These are phyloP conservation scores for Mucor circinelloides DNA, from an alignment of 371 early-diverging fungal genomes.

Conservation along the genomic window DNA sequence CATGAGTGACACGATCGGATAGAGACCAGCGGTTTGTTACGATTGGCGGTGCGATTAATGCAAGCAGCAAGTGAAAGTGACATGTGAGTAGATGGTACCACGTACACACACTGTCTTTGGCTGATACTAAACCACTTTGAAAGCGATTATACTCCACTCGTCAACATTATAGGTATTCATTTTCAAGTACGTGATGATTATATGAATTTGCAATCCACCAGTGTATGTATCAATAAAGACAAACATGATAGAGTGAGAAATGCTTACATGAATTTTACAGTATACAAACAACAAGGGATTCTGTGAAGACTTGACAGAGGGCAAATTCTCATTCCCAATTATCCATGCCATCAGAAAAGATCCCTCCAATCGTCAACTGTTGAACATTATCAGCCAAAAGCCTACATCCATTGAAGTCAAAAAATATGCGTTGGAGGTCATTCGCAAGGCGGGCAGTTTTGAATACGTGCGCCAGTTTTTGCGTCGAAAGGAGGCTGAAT, in stretches of 20 bases:
- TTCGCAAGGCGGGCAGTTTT: conserved; percentile 79
- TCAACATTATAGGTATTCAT: conserved; percentile 87
- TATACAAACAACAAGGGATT: conserved; percentile 94
- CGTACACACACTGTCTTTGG: background rate
- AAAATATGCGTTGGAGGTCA: conserved; percentile 79
- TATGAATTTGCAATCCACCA: conserved; percentile 84
- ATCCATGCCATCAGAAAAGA: conserved; percentile 82
- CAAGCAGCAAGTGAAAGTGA: conserved; percentile 61
- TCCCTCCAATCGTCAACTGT: conserved; percentile 65
- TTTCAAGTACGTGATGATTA: conserved; percentile 98
- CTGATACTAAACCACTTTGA: background rate
- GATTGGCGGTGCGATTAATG: conserved; percentile 93
- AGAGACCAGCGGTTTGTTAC: conserved; percentile 95
- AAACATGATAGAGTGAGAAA: background rate
- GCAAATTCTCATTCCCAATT: conserved; percentile 96
- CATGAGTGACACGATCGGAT: conserved; percentile 1
- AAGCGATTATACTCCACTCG: conserved; percentile 79
- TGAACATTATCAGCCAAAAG: conserved; percentile 85
- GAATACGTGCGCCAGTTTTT: conserved; percentile 73
- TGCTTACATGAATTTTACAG: conserved; percentile 27
- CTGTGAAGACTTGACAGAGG: conserved; percentile 97
- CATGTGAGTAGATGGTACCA: conserved; percentile 37
- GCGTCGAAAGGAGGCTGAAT: conserved; percentile 59
- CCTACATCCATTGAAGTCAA: conserved; percentile 84
- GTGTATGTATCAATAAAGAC: conserved; percentile 44